Base-by-base conservation (phyloP, 1,284 basidiomycete genomes). In the Trichosporon sp. region DNA sequence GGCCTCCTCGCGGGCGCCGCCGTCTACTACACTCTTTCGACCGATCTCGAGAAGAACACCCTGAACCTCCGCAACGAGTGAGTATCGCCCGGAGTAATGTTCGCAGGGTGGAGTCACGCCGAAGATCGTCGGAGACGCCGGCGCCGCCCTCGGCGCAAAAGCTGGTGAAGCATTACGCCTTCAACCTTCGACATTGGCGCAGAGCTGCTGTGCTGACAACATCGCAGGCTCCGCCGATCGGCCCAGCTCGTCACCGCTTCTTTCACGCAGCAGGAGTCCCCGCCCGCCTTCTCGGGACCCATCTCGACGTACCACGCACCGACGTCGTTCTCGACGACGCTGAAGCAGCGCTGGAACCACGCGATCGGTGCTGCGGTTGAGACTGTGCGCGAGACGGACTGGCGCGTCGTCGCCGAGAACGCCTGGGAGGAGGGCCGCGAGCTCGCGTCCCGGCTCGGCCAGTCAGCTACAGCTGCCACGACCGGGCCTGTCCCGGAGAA, bases 11-110 rank as follows among this genome's bases (percentile, higher is more conserved):
- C 80, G 21, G 76, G 78, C 29, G 80, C 78, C 15, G 77, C 77
- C 15, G 79, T 82, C n/a, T 82, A 81, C 72, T 82, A 81, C 70
- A 80, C 79, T 34, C 71, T 82, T 21, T 78, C 80, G 27, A 76
- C 75, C 29, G 70, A 66, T 27, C 65, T 80, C 44, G 67, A 66
- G 32, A 69, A 73, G 47, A 70, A 67, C 27, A 79, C 78, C 1
- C 69, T 75, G 15, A 56, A 68, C 3, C 68, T 80, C 1, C 74
- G 74, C 31, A 69, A 73, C 8, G 77, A 80, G 80, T 81, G 70
- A 77, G 79, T 80, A 18, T 38, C 18, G 13, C 15, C 63, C 7
- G 44, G 18, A 51, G 47, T 51, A 51, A 51, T 51, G 47, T 51
- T 51, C 53, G 13, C 25, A 58, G n/a, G 53, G 53, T 58, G 53